phyloP scores from a whole-genome alignment of 1,139 yeast genomes.

The Yamadazyma blattariae region DNA sequence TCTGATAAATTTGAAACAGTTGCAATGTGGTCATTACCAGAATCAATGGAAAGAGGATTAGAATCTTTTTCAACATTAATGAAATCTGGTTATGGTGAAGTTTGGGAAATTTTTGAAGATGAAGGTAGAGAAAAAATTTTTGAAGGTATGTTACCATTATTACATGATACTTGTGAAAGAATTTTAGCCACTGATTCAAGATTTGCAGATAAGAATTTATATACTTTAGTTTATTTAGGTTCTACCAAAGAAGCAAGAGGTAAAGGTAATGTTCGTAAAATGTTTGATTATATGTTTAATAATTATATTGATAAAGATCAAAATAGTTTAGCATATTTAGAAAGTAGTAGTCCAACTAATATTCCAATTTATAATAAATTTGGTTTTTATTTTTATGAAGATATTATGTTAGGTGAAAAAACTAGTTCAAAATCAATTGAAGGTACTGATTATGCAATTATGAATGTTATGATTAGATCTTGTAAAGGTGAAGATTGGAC shows the following conservation, averaged over 20 bases:
- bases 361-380: slow-evolving; percentile 58
- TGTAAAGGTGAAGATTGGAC: slow-evolving; percentile 41
- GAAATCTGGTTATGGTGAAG: slow-evolving; percentile 55
- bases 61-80: slow-evolving; percentile 50
- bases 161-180: slow-evolving; percentile 50
- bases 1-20: slow-evolving; percentile 57
- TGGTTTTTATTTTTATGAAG: slow-evolving; percentile 51
- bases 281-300: slow-evolving; percentile 55
- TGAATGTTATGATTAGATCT: slow-evolving; percentile 60
- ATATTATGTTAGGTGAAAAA: slow-evolving; percentile 48
- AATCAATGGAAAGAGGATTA: slow-evolving; percentile 40
- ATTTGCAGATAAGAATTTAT: slow-evolving; percentile 39
- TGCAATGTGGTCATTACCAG: slow-evolving; percentile 61
- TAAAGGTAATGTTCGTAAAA: slow-evolving; percentile 60
- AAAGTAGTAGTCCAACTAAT: slow-evolving; percentile 52
- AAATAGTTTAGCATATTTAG: slow-evolving; percentile 50
- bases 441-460: slow-evolving; percentile 49
- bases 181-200: slow-evolving; percentile 31
- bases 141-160: slow-evolving; percentile 53
- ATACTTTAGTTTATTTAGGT: slow-evolving; percentile 63
- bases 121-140: slow-evolving; percentile 56
- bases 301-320: slow-evolving; percentile 47
- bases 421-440: slow-evolving; percentile 28
- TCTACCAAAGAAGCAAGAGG: slow-evolving; percentile 60
- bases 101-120: slow-evolving; percentile 49